Percentiles rank a stretch among this genome's conserved stretches.
phyloP scores from a whole-genome alignment of 768 basidiomycete species.

The Neoboletus magnificus region DNA sequence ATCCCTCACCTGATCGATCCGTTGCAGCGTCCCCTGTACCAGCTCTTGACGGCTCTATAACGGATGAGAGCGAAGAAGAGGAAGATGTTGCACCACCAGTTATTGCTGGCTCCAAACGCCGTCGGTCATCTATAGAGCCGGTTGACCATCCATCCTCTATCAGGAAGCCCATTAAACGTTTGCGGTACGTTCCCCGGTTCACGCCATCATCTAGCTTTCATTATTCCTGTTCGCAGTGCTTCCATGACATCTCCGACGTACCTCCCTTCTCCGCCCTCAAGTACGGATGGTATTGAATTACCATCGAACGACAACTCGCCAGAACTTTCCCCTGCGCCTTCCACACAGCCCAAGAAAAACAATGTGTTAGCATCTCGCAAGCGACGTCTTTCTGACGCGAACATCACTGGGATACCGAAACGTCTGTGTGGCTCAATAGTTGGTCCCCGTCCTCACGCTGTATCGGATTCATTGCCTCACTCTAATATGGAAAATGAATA shows the following conservation, averaged over 20 bases:
- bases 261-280: constrained; percentile 17
- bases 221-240: not conserved
- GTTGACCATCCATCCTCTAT: not conserved
- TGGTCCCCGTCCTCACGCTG: constrained; percentile 23
- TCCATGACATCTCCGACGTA: not conserved
- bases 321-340: not conserved
- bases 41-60: constrained; percentile 1
- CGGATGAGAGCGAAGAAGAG: constrained; percentile 17
- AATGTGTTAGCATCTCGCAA: constrained; percentile 23
- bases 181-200: constrained; percentile 12
- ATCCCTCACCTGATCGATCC: constrained; percentile 19
- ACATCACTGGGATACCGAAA: constrained; percentile 21
- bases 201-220: rapidly evolving
- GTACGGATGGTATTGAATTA: not conserved
- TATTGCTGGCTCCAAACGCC: constrained; percentile 24
- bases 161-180: constrained; percentile 18
- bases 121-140: constrained; percentile 1
- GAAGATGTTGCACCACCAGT: constrained; percentile 9
- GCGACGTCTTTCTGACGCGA: constrained; percentile 37
- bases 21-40: constrained; percentile 5
- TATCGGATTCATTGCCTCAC: constrained; percentile 32
- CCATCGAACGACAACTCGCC: not conserved
- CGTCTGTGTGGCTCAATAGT: constrained; percentile 19
- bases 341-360: not conserved
- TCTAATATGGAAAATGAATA: constrained; percentile 14